Base-by-base conservation (phyloP, 805 yeast species). In the Wickerhamomyces xylosicus region DNA sequence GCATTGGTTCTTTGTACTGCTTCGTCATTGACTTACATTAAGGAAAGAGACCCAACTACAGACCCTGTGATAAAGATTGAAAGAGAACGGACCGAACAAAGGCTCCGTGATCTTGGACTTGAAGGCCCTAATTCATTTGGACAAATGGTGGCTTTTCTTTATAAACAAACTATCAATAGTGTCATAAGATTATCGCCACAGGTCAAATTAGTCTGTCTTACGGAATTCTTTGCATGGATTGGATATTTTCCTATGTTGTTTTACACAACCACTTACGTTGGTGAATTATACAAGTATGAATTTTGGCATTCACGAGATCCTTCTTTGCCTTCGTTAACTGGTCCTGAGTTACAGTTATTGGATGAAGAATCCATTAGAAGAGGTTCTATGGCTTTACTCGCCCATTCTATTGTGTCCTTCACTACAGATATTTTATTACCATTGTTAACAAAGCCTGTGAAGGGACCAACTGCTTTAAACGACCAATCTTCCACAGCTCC, bases 181-280 rank as follows among this genome's bases (percentile, higher is more conserved):
- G 54, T 66, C 10, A 46, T 42, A 3, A 48, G 61, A 22, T 52
- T 76, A 10, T 76, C 82, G 9, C 66, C 70, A 3, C 77, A 71
- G 44, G 69, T 74, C 2, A 63, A 63, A 37, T 52, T 63, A 1
- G 72, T 75, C 3, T 77, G 80, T 46, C 59, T 57, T 37, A 74
- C 76, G 2, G 79, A 77, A 52, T 71, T 77, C 42, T 72, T 72
- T 54, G 82, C 82, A 1, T 77, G 83, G 83, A 69, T 77, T 33
- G 81, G 81, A 1, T 77, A 79, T 59, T 77, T 77, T 57, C 79
- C 80, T 2, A 67, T 77, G 71, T 51, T 77, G 21, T 77, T 77
- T 44, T 77, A 77, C 48, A 75, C 81, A 3, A 72, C 83, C 3
- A 74, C 81, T 0, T 77, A 75, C 53, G 81, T 77, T 15, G 80